Base-by-base conservation (phyloP, 306 rosid species). In the Cicer bijugum region DNA sequence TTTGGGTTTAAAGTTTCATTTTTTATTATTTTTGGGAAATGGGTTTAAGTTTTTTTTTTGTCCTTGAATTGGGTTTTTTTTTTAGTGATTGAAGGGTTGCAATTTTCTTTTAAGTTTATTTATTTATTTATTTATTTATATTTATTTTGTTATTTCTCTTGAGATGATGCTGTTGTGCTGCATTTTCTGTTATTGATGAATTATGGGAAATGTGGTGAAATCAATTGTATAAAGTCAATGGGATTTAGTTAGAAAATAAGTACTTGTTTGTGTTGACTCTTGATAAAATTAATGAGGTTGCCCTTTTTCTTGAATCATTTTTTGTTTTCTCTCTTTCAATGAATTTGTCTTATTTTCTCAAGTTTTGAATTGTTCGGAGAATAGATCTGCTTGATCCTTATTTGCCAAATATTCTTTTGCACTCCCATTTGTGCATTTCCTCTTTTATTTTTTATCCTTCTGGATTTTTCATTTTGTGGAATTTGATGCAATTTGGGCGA, bases 381-480 rank as follows among this genome's bases (percentile, higher is more conserved):
- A 52, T 17, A 64, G 78, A 74, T 81, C 81, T 68, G 37, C 38
- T 3, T 72, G 51, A 53, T 55, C 78, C 61, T 66, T 71, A 66
- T 71, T 64, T 75, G 46, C 9, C 57, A 11, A 12, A 40, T 47
- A 63, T 60, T 69, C 17, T 75, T 38, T 71, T 64, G 51, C 20
- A 14, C 43, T 46, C 58, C 62, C 17, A 58, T 75, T 64, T 68
- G 37, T 72, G 12, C 53, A 76, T 10, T 67, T 28, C 35, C 35
- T 28, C 35, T 28, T 28, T 28, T 2, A 2, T 28, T 28, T 20
- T 28, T 28, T 28, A 28, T 28, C 35, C 35, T 28, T 66, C 10
- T 72, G 74, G 28, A 71, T 28, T 66, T 44, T 71, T 61, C 14
- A 58, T 23, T 53, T n/a, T 67, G 52, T 23, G 53, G 50, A 14